Conservation (phyloP, 768 basidiomycete species). For the Auriscalpium orientale region DNA sequence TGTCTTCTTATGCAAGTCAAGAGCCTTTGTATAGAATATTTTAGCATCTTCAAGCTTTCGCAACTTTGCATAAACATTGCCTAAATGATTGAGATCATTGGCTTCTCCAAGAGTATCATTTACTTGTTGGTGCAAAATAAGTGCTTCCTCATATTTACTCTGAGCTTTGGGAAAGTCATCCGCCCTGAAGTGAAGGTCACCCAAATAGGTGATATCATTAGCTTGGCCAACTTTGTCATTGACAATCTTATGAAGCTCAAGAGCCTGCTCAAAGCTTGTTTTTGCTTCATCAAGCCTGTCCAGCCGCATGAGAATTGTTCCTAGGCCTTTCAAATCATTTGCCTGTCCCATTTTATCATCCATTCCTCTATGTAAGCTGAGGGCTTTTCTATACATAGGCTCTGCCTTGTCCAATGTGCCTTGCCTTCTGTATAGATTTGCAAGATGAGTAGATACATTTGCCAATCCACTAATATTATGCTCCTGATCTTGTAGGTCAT, state of each 20-base stretch:
- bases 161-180: conserved; percentile 3
- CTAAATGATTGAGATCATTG: conserved; percentile 9
- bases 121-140: not conserved
- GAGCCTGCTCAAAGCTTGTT: not conserved
- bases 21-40: not conserved
- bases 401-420: conserved; percentile 2
- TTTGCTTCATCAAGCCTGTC: not conserved
- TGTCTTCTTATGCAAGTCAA: not conserved
- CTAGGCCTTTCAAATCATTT: conserved; percentile 12
- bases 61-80: conserved; percentile 6
- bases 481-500: not conserved
- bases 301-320: conserved; percentile 1
- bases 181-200: conserved; percentile 3
- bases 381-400: not conserved
- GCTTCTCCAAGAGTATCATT: conserved; percentile 5
- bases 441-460: not conserved
- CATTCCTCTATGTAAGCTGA: conserved; percentile 2
- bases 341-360: conserved; percentile 9
- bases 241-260: not conserved
- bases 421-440: not conserved
- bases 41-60: conserved; percentile 1
- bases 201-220: conserved; percentile 7
- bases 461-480: not conserved
- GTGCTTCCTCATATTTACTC: conserved; percentile 1
- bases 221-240: conserved; percentile 7